Evolutionary conservation across 768 basidiomycete species (phyloP), one percentile per base, ranked within the genome.

Genomic region (Russula ochroleuca): DNA sequence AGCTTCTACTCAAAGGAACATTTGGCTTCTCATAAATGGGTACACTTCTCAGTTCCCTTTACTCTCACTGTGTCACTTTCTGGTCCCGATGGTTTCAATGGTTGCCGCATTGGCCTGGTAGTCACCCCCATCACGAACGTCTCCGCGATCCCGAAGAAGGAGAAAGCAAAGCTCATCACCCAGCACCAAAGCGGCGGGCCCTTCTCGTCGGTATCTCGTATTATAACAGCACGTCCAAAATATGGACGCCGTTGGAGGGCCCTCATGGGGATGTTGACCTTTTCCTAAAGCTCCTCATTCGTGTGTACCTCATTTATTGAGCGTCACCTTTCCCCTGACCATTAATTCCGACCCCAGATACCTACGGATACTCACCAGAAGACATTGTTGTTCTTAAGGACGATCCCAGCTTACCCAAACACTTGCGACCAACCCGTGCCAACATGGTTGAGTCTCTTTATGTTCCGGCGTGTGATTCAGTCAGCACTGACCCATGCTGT

Each of bases 161-260:
- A 35, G 40, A 63, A 28, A 17, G n/a, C 38, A 37, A 57, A 48
- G 15, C 1, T 28, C 8, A 14, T 9, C 38, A 14, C 47, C 11
- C 55, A 37, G 38, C 11, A 17, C 9, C 43, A 7, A 66, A 62
- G 37, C 45, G 60, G 11, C 64, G 61, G 2, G 69, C 66, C 10
- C 62, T 70, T 15, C 68, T 70, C 19, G 64, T 70, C 6, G 68
- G 68, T 10, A 70, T 70, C 31, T 33, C 43, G 15, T 70, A 70
- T n/a, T 6, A 2, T 23, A 2, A 5, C 15, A 53, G 8, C 9
- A 10, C 4, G 19, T 40, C 31, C 10, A 28, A 41, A 10, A 33
- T 5, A 11, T 70, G 56, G 58, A 8, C 21, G 1, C 5, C 4
- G 17, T 55, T 70, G 41, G 48, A 38, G 0, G 45, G 49, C 17